These are phyloP conservation scores for Trichophyton mentagrophytes DNA, from an alignment of 2,329 filamentous ascomycete species.

Conservation along the genomic window DNA sequence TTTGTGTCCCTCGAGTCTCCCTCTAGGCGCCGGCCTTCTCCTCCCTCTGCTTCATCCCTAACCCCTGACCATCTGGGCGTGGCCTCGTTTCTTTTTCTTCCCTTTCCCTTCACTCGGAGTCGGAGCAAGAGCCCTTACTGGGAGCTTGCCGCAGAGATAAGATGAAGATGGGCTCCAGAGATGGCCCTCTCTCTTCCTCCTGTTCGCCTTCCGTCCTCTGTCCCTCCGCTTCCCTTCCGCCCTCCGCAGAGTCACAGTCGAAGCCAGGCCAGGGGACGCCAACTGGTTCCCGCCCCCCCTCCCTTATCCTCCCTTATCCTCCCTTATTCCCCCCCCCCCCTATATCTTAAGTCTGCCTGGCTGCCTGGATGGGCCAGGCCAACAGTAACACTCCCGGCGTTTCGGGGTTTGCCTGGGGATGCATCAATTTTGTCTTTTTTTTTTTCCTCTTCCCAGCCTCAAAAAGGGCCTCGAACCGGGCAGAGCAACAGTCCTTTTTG, in stretches of 20 bases:
- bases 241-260: neutral
- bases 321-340: too few species aligned
- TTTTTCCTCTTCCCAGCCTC: neutral
- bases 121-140: neutral
- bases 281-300: neutral
- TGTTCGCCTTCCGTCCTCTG: neutral
- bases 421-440: neutral
- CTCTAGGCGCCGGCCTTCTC: too few species aligned
- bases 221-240: neutral
- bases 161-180: too few species aligned
- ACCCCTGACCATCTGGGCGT: neutral
- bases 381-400: neutral
- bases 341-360: too few species aligned
- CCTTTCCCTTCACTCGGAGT: neutral
- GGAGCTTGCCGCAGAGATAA: neutral
- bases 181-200: too few species aligned
- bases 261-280: too few species aligned
- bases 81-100: too few species aligned
- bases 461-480: too few species aligned
- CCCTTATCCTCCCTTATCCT: too few species aligned
- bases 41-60: neutral
- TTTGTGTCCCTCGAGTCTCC: too few species aligned
- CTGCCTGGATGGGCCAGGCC: too few species aligned
- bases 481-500: too few species aligned
- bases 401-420: neutral